These are phyloP conservation scores for Porodaedalea pini DNA, from an alignment of 1,284 basidiomycete species.

Conservation along the genomic window DNA sequence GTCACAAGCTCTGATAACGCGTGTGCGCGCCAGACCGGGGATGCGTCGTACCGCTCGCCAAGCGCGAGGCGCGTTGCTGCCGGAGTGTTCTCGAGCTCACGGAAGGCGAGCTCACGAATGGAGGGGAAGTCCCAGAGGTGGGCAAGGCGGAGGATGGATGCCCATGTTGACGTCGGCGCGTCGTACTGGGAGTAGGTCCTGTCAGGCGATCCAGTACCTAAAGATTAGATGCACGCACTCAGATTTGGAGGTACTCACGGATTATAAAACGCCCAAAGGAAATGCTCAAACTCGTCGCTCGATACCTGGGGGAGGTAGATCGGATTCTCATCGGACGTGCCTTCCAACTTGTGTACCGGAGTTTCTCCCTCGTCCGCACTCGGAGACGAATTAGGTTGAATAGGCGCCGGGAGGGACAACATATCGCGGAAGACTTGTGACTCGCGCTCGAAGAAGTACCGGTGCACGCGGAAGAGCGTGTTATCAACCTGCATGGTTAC, in stretches of 20 bases:
- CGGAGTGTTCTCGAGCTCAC: constrained; percentile 34
- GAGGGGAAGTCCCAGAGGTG: constrained; percentile 23
- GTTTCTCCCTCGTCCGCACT: constrained; percentile 36
- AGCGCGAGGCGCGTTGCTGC: constrained; percentile 59
- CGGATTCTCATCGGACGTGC: constrained; percentile 44
- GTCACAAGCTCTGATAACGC: constrained; percentile 40
- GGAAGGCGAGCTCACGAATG: constrained; percentile 21
- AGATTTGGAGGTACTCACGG: constrained; percentile 2
- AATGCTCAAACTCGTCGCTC: constrained; percentile 48
- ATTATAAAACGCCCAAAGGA: constrained; percentile 65
- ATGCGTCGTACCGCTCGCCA: constrained; percentile 51
- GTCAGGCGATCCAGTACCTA: not conserved
- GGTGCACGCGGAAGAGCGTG: constrained; percentile 53
- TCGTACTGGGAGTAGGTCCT: constrained; percentile 15
- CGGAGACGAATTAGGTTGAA: too few relatives aligned
- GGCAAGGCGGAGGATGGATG: constrained; percentile 23
- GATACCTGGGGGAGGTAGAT: constrained; percentile 49
- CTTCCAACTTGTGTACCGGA: too few relatives aligned
- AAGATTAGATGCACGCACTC: not conserved
- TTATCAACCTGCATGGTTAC: constrained; percentile 41
- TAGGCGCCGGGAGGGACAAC: constrained; percentile 27
- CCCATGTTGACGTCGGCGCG: constrained; percentile 17
- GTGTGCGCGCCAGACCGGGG: constrained; percentile 43
- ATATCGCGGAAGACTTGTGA: constrained; percentile 32
- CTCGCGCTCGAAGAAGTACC: constrained; percentile 63